phyloP scores from a whole-genome alignment of 805 yeast species.

The Starmera quercuum region DNA sequence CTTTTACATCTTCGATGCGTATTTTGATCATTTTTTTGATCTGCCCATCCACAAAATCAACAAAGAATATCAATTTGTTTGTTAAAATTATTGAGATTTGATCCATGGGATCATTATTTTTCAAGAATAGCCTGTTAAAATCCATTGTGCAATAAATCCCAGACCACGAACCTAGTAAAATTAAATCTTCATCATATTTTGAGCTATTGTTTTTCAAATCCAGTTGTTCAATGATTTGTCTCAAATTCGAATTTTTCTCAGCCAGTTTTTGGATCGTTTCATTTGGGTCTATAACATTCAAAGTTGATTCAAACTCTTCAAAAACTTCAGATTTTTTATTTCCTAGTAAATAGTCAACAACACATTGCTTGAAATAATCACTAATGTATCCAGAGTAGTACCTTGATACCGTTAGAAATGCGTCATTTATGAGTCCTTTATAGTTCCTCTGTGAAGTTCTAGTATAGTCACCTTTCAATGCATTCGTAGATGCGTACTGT shows the following conservation, averaged over 20 bases:
- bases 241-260: constrained; percentile 22
- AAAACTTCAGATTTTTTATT: constrained; percentile 26
- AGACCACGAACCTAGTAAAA: constrained; percentile 19
- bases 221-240: constrained; percentile 9
- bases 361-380: constrained; percentile 36
- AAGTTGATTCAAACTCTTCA: constrained; percentile 32
- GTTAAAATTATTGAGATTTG: constrained; percentile 15
- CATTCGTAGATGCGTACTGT: constrained; percentile 54
- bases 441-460: constrained; percentile 34
- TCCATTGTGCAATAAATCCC: constrained; percentile 16
- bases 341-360: constrained; percentile 34
- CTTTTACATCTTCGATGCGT: constrained; percentile 11
- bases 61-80: constrained; percentile 12
- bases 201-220: not conserved
- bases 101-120: not conserved
- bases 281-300: constrained; percentile 20
- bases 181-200: constrained; percentile 9
- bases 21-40: constrained; percentile 11
- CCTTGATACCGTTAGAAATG: constrained; percentile 31
- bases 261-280: constrained; percentile 11
- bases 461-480: constrained; percentile 42
- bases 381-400: constrained; percentile 36
- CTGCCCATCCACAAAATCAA: constrained; percentile 14
- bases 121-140: constrained; percentile 10
- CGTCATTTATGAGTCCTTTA: constrained; percentile 35